phyloP scores from a whole-genome alignment of 1,284 basidiomycete genomes.

The Calocybe gambosa region DNA sequence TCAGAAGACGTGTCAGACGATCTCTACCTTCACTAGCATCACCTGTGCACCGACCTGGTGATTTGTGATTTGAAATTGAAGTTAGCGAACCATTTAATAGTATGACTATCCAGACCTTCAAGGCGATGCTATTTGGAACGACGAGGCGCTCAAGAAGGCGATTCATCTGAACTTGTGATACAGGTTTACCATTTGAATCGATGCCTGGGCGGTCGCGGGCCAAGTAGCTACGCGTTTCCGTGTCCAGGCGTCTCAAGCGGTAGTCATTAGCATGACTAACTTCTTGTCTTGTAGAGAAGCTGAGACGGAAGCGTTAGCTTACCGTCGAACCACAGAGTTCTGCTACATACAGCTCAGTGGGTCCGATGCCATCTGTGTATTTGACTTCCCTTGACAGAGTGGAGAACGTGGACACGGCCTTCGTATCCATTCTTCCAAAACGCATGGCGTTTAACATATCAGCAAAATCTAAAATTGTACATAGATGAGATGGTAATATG shows the following conservation, averaged over 20 bases:
- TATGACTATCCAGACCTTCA: slow-evolving; percentile 25
- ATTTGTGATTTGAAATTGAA: background rate
- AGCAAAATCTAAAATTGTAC: slow-evolving; percentile 60
- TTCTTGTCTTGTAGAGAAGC: slow-evolving; percentile 75
- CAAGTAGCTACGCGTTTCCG: slow-evolving; percentile 30
- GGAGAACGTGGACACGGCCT: slow-evolving; percentile 58
- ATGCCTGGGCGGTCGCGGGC: slow-evolving; percentile 27
- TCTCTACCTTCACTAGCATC: slow-evolving; percentile 59
- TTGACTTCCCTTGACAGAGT: slow-evolving; percentile 49
- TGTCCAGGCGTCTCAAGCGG: slow-evolving; percentile 48
- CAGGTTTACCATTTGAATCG: slow-evolving; percentile 25
- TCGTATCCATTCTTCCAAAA: slow-evolving; percentile 59
- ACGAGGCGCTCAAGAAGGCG: slow-evolving; percentile 32
- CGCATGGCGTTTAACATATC: slow-evolving; percentile 92
- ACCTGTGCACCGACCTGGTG: slow-evolving; percentile 53
- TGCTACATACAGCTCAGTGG: slow-evolving; percentile 68
- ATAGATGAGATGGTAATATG: background rate
- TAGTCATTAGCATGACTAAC: slow-evolving; percentile 72
- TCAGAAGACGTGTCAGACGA: background rate
- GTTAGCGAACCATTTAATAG: background rate
- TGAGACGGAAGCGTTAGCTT: slow-evolving; percentile 23
- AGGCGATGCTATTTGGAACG: slow-evolving; percentile 24
- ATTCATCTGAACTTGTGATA: slow-evolving; percentile 22
- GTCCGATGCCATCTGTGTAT: slow-evolving; percentile 70
- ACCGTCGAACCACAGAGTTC: background rate